A percentile compares a stretch with the other conserved stretches of the same genome.
These are phyloP conservation scores for Oehlia diaphana DNA, from an alignment of 192 early-diverging fungal genomes.

Conservation along the genomic window DNA sequence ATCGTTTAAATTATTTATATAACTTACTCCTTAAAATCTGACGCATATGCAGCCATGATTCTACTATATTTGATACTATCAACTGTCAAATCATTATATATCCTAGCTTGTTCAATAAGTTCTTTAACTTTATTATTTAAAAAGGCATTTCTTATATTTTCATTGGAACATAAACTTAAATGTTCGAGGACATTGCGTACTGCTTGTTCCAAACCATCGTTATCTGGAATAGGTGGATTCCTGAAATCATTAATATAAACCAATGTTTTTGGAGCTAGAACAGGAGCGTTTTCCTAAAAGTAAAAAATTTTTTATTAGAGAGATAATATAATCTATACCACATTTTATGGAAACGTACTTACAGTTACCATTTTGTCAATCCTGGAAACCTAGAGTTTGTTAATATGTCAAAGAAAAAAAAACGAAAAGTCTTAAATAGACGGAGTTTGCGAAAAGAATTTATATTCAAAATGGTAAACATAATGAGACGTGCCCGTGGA, in stretches of 20 bases:
- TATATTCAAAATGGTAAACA: too few species aligned
- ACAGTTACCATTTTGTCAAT: too few species aligned
- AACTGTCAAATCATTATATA: neutral
- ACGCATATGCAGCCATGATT: neutral
- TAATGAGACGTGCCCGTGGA: too few species aligned
- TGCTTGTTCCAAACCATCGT: neutral
- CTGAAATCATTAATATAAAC: slow-evolving; percentile 1
- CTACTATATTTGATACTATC: neutral
- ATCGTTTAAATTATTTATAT: neutral
- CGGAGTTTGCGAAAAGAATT: too few species aligned
- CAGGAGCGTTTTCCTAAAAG: too few species aligned
- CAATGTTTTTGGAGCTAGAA: too few species aligned
- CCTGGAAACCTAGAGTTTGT: too few species aligned
- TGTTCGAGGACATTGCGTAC: neutral
- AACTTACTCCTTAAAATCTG: slow-evolving; percentile 4
- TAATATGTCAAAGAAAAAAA: too few species aligned
- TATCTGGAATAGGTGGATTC: neutral
- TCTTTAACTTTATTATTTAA: neutral
- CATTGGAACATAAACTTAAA: neutral
- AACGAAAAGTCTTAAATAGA: too few species aligned
- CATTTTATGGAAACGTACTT: too few species aligned
- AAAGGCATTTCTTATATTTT: neutral
- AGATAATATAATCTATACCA: too few species aligned
- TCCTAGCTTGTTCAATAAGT: neutral
- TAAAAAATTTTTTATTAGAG: too few species aligned